Conservation (phyloP, 352 stramenopile species). For the Pythium oligandrum region DNA sequence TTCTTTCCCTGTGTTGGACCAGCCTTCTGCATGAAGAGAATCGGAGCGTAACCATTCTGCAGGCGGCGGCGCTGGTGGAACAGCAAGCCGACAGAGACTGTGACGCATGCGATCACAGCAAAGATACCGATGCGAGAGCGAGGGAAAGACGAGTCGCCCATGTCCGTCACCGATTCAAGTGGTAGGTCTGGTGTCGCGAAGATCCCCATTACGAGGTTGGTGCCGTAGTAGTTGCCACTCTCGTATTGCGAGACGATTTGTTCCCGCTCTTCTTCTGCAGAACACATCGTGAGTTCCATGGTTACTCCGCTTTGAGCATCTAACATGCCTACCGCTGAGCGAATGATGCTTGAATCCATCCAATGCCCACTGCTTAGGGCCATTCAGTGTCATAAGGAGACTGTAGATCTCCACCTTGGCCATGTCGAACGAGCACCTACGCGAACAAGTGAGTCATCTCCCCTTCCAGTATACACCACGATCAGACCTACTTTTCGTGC, state of each 20-base stretch:
- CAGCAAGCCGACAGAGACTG: conserved; percentile 44
- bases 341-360: conserved; percentile 57
- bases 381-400: conserved; percentile 42
- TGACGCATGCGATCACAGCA: conserved; percentile 33
- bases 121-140: conserved; percentile 34
- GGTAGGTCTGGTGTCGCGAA: conserved; percentile 42
- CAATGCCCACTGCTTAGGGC: conserved; percentile 26
- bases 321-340: conserved; percentile 27
- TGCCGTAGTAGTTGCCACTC: conserved; percentile 54
- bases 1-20: conserved; percentile 1
- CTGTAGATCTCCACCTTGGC: conserved; percentile 57
- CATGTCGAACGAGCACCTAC: conserved; percentile 63
- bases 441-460: not conserved
- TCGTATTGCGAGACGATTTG: conserved; percentile 58
- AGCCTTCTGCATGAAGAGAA: conserved; percentile 33
- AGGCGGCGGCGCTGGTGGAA: conserved; percentile 49
- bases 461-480: not conserved
- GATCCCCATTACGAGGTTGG: conserved; percentile 56
- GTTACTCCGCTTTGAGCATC: not conserved
- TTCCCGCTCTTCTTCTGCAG: conserved; percentile 38
- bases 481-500: not conserved
- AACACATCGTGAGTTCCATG: not conserved
- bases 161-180: conserved; percentile 23
- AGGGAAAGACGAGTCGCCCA: conserved; percentile 17
- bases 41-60: conserved; percentile 62